phyloP scores from a whole-genome alignment of 192 early-diverging fungal species.

The Geranomyces variabilis region DNA sequence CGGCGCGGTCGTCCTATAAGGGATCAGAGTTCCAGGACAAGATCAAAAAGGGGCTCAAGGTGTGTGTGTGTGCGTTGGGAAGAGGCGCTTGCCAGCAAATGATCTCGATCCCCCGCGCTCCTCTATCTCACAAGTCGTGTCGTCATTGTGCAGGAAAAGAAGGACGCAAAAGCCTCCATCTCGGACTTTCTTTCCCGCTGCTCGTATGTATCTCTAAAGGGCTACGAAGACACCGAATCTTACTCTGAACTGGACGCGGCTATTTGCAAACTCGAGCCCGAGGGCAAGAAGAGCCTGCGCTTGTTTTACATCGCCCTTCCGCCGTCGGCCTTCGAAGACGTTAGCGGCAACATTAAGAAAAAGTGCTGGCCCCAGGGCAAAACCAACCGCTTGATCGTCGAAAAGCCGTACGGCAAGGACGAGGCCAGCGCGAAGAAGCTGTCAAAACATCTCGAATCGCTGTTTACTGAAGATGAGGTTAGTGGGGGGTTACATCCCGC shows the following conservation, averaged over 20 bases:
- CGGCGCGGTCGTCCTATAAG: slow-evolving; percentile 76
- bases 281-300: slow-evolving; percentile 58
- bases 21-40: slow-evolving; percentile 67
- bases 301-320: slow-evolving; percentile 89
- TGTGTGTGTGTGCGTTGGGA: background rate
- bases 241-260: slow-evolving; percentile 62
- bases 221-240: slow-evolving; percentile 66
- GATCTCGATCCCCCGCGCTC: background rate
- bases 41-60: slow-evolving; percentile 59
- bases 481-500: background rate
- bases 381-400: slow-evolving; percentile 83
- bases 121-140: too few species aligned
- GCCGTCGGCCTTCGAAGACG: slow-evolving; percentile 82
- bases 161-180: slow-evolving; percentile 27
- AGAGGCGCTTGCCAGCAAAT: background rate
- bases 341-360: slow-evolving; percentile 64
- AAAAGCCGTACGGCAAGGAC: slow-evolving; percentile 91
- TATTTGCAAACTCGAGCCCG: slow-evolving; percentile 58
- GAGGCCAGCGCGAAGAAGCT: slow-evolving; percentile 74
- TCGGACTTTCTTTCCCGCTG: slow-evolving; percentile 64
- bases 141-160: slow-evolving; percentile 1
- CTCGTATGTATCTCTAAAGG: slow-evolving; percentile 73
- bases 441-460: slow-evolving; percentile 59
- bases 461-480: slow-evolving; percentile 79
- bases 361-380: slow-evolving; percentile 63